Evolutionary conservation across 805 yeast genomes (phyloP).

Genomic region (Wickerhamia fluorescens): DNA sequence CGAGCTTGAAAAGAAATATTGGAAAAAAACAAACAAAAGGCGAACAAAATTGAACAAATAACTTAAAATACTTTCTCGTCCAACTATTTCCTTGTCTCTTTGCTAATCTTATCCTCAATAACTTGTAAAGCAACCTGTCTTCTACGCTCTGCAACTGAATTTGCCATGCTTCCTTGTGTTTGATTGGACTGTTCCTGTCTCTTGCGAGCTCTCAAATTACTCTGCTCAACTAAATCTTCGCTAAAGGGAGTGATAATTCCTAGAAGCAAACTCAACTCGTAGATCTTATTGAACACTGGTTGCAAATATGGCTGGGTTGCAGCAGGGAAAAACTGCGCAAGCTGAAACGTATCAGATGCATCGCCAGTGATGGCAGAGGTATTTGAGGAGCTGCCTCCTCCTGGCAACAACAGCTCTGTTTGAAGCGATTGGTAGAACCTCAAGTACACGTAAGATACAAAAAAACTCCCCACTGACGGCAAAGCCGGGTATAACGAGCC

Average conservation of each 20-base stretch:
- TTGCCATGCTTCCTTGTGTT: slow-evolving; percentile 29
- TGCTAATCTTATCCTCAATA: slow-evolving; percentile 53
- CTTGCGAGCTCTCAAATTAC: slow-evolving; percentile 65
- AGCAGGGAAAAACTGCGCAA: slow-evolving; percentile 80
- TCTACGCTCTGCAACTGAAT: slow-evolving; percentile 63
- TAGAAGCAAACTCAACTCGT: slow-evolving; percentile 32
- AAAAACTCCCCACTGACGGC: slow-evolving; percentile 53
- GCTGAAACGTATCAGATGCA: slow-evolving; percentile 82
- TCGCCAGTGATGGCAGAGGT: slow-evolving; percentile 50
- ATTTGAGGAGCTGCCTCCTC: slow-evolving; percentile 23
- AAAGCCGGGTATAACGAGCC: slow-evolving; percentile 42
- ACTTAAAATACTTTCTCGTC: too few species aligned
- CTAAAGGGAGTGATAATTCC: slow-evolving; percentile 57
- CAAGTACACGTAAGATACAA: slow-evolving; percentile 68
- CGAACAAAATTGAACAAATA: too few species aligned
- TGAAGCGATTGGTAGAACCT: slow-evolving; percentile 64
- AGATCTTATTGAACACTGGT: slow-evolving; percentile 38
- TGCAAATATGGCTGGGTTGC: slow-evolving; percentile 43
- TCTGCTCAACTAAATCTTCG: slow-evolving; percentile 62
- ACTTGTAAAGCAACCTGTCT: slow-evolving; percentile 73
- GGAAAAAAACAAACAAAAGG: too few species aligned
- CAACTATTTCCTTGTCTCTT: slow-evolving; percentile 10
- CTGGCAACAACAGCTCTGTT: slow-evolving; percentile 50
- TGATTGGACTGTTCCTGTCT: slow-evolving; percentile 46
- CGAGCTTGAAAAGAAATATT: too few species aligned